Evolutionary conservation across 2,329 filamentous ascomycete genomes (phyloP).

Genomic region (Colletotrichum godetiae): DNA sequence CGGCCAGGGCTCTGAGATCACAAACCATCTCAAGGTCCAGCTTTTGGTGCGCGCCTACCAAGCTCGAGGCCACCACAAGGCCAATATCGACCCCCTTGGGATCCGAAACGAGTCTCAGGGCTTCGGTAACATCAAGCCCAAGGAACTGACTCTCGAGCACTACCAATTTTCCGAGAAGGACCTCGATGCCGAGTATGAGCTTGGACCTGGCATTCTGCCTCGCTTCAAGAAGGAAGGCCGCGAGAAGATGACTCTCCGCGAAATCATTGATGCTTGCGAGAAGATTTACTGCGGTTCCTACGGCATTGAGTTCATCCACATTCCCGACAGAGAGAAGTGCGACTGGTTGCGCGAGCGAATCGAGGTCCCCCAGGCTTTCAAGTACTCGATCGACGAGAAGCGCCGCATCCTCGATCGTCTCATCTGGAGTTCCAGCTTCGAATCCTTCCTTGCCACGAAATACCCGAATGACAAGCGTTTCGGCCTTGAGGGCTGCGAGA

Average conservation of each 20-base stretch:
- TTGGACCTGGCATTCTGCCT: slow-evolving; percentile 94
- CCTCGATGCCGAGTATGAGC: slow-evolving; percentile 88
- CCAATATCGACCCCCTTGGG: slow-evolving; percentile 94
- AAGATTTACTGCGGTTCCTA: slow-evolving; percentile 98
- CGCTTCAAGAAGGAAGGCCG: slow-evolving; percentile 89
- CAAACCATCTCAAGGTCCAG: slow-evolving; percentile 98
- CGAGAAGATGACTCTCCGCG: slow-evolving; percentile 95
- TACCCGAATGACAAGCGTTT: slow-evolving; percentile 99
- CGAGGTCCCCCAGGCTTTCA: slow-evolving; percentile 94
- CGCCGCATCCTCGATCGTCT: slow-evolving; percentile 95
- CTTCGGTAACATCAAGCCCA: slow-evolving; percentile 88
- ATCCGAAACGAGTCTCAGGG: slow-evolving; percentile 88
- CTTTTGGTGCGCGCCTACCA: slow-evolving; percentile 97
- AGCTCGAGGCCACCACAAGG: slow-evolving; percentile 97
- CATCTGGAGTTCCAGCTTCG: slow-evolving; percentile 99
- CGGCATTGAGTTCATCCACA: slow-evolving; percentile 98
- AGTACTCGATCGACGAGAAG: slow-evolving; percentile 98
- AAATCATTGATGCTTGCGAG: slow-evolving; percentile 94
- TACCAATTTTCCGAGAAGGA: slow-evolving; percentile 97
- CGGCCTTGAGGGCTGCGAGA: slow-evolving; percentile 96
- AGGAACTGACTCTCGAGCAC: slow-evolving; percentile 91
- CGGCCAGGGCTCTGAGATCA: slow-evolving; percentile 80
- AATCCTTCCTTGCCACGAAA: slow-evolving; percentile 94
- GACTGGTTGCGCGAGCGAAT: slow-evolving; percentile 97
- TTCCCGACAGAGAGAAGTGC: slow-evolving; percentile 95